Percentiles rank a stretch among this genome's conserved stretches.
Evolutionary conservation across 106 monocot species (phyloP).

Genomic region (Narthecium ossifragum): DNA sequence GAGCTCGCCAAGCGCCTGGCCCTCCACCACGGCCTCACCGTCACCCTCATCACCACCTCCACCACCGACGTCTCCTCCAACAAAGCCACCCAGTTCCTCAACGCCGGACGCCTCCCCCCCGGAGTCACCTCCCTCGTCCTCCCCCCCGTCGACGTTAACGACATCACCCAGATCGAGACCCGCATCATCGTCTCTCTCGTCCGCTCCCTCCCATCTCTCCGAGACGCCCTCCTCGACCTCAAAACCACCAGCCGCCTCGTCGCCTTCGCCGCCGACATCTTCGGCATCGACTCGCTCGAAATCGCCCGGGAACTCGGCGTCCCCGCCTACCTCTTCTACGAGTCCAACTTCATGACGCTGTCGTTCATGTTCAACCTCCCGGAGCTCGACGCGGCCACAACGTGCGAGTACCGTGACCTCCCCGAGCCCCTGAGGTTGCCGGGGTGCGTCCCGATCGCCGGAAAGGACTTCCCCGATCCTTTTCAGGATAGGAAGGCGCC

Average conservation of each 20-base stretch:
- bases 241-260: background rate
- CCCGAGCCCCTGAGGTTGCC: constrained; percentile 8
- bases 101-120: background rate
- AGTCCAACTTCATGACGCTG: background rate
- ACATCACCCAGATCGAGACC: background rate
- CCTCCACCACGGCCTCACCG: constrained; percentile 1
- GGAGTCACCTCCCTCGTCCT: constrained; percentile 3
- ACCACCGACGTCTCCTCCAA: background rate
- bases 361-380: background rate
- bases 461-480: constrained; percentile 10
- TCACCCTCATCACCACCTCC: constrained; percentile 9
- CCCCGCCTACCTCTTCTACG: constrained; percentile 11
- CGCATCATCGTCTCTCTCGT: background rate
- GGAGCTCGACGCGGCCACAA: background rate
- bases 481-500: background rate
- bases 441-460: constrained; percentile 13
- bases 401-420: constrained; percentile 7
- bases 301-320: constrained; percentile 14
- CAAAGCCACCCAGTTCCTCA: too few relatives aligned
- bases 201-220: constrained; percentile 7
- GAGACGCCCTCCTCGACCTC: background rate
- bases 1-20: constrained; percentile 16
- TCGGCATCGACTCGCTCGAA: constrained; percentile 13
- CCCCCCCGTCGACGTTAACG: background rate
- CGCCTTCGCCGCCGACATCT: constrained; percentile 18